phyloP scores from a whole-genome alignment of 2,329 filamentous ascomycete species.

The Neonectria sp. region DNA sequence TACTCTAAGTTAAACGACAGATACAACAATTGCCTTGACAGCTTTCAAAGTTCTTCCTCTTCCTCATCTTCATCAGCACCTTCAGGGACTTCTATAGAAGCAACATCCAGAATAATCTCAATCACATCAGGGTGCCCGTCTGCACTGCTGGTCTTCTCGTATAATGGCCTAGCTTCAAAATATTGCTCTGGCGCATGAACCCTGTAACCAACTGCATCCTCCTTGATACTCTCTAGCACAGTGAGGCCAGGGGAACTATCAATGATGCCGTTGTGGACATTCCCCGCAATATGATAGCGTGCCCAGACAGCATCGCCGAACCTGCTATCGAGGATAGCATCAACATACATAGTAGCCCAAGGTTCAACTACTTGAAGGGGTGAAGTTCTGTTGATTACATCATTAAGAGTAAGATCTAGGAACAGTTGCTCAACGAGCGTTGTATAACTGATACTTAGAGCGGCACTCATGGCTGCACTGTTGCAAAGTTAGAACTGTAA shows the following conservation, averaged over 20 bases:
- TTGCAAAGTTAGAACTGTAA: not conserved
- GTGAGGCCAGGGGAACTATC: not conserved
- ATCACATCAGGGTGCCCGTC: constrained; percentile 11
- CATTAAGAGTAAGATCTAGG: constrained; percentile 6
- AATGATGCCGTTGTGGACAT: not conserved
- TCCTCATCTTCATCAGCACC: no score
- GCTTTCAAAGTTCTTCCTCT: not conserved
- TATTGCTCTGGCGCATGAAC: not conserved
- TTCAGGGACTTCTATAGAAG: not conserved
- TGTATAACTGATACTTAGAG: not conserved
- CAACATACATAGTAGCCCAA: constrained; percentile 18
- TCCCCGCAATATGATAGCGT: constrained; percentile 6
- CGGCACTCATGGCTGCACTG: not conserved
- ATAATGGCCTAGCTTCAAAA: constrained; percentile 5
- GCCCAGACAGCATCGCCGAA: constrained; percentile 21
- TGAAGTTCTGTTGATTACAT: constrained; percentile 3
- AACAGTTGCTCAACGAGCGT: constrained; percentile 19
- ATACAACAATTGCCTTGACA: not conserved
- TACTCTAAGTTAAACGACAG: not conserved
- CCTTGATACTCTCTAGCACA: constrained; percentile 14
- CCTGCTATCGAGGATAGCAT: constrained; percentile 8
- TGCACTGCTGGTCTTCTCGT: not conserved
- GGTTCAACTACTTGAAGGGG: not conserved
- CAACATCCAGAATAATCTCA: not conserved
- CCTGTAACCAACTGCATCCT: constrained; percentile 10